phyloP scores from a whole-genome alignment of 2,329 filamentous ascomycete genomes.

The Ophiostoma montium region DNA sequence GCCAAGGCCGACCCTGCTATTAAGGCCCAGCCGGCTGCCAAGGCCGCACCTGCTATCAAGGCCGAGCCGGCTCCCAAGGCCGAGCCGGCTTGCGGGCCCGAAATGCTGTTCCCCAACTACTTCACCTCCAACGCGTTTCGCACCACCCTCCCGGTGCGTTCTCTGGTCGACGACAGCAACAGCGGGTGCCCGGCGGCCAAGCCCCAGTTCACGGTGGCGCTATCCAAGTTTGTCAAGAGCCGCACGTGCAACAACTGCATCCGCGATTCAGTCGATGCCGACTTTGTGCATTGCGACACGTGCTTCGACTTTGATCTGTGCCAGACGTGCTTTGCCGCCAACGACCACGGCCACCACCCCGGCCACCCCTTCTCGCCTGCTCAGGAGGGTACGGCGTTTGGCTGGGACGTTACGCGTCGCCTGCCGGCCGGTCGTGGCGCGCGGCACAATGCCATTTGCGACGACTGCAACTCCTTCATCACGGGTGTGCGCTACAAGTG shows the following conservation, averaged over 20 bases:
- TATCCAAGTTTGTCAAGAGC: slow-evolving; percentile 15
- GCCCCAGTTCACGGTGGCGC: background rate
- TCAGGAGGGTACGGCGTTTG: slow-evolving; percentile 46
- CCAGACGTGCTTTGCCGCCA: slow-evolving; percentile 59
- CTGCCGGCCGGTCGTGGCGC: slow-evolving; percentile 69
- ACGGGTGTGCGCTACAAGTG: slow-evolving; percentile 91
- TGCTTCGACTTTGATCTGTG: slow-evolving; percentile 94
- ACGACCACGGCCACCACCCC: slow-evolving; percentile 82
- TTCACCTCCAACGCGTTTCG: no score
- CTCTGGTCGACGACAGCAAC: no score
- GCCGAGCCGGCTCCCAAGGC: background rate
- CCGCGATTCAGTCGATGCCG: slow-evolving; percentile 55
- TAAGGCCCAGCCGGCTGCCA: background rate
- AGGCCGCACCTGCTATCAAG: no score
- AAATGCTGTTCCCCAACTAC: no score
- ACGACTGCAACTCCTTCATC: slow-evolving; percentile 84
- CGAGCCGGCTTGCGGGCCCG: no score
- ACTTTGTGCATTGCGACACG: slow-evolving; percentile 71
- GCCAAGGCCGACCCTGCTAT: background rate
- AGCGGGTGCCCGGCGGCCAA: no score
- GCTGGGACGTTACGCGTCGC: slow-evolving; percentile 47
- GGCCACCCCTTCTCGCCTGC: slow-evolving; percentile 66
- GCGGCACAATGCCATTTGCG: slow-evolving; percentile 79
- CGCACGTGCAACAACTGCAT: slow-evolving; percentile 60
- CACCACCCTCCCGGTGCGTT: no score